phyloP scores from a whole-genome alignment of 768 basidiomycete species.

The Suillus subalutaceus region DNA sequence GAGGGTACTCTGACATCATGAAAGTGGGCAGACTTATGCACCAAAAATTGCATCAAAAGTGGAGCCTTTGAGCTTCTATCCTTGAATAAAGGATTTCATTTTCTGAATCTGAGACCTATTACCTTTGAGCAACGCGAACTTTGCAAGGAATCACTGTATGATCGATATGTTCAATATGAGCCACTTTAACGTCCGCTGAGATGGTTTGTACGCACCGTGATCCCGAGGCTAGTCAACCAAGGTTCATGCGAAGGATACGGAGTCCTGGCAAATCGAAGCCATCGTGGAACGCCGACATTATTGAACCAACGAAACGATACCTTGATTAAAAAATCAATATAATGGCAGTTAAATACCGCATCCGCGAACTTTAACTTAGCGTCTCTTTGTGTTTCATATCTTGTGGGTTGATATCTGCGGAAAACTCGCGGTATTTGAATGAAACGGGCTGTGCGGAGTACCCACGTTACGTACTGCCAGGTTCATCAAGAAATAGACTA shows the following conservation, averaged over 20 bases:
- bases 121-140: not conserved
- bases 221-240: not conserved
- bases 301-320: not conserved
- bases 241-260: not conserved
- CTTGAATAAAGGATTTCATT: slow-evolving; percentile 2
- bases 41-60: not conserved
- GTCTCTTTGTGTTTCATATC: not conserved
- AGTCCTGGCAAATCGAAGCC: not conserved
- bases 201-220: not conserved
- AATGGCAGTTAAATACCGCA: not conserved
- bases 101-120: not conserved
- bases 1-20: not conserved
- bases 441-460: not conserved
- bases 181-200: not conserved
- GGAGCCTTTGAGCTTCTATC: not conserved
- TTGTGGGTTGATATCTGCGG: not conserved
- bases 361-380: not conserved
- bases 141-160: slow-evolving; percentile 4
- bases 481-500: slow-evolving; percentile 3
- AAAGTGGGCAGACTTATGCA: not conserved
- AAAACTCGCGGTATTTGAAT: not conserved
- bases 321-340: not conserved
- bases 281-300: not conserved
- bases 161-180: not conserved
- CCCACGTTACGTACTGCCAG: not conserved